Evolutionary conservation across 768 basidiomycete species (phyloP).

Genomic region (Tremella mesenterica): DNA sequence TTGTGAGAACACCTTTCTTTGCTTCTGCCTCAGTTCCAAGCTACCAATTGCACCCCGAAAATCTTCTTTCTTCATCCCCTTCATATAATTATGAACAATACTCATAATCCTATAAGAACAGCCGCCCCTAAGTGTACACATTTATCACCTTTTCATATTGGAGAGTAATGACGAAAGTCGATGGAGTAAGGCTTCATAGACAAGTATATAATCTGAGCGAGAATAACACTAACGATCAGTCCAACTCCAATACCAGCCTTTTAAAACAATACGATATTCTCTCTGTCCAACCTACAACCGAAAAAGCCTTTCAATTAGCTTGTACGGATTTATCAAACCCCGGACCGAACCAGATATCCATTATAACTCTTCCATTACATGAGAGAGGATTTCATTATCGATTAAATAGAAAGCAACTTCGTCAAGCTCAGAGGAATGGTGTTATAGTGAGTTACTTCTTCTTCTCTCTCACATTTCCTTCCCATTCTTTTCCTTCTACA

Average conservation of each 20-base stretch:
- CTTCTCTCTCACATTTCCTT: neutral
- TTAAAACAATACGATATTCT: conserved; percentile 36
- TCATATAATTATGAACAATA: neutral
- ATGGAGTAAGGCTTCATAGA: too few relatives aligned
- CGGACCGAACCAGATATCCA: conserved; percentile 38
- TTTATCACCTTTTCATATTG: too few relatives aligned
- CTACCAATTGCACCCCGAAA: neutral
- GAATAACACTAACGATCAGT: conserved; percentile 8
- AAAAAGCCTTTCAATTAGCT: conserved; percentile 37
- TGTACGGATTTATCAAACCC: conserved; percentile 39
- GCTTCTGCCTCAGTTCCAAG: neutral
- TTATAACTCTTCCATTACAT: conserved; percentile 41
- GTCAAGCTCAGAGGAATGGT: conserved; percentile 35
- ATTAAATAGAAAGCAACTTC: conserved; percentile 34
- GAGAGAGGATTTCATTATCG: conserved; percentile 33
- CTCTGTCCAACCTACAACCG: conserved; percentile 34
- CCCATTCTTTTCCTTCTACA: neutral
- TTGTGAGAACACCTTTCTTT: conserved; percentile 24
- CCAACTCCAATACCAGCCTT: conserved; percentile 19
- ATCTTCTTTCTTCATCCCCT: neutral
- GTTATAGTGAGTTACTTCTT: conserved; percentile 25
- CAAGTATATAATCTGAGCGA: neutral
- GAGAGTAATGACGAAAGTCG: too few relatives aligned
- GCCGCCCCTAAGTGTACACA: too few relatives aligned
- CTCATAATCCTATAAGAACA: too few relatives aligned